Conservation (phyloP, 2,329 filamentous ascomycete genomes). For the Aspergillus sp. region DNA sequence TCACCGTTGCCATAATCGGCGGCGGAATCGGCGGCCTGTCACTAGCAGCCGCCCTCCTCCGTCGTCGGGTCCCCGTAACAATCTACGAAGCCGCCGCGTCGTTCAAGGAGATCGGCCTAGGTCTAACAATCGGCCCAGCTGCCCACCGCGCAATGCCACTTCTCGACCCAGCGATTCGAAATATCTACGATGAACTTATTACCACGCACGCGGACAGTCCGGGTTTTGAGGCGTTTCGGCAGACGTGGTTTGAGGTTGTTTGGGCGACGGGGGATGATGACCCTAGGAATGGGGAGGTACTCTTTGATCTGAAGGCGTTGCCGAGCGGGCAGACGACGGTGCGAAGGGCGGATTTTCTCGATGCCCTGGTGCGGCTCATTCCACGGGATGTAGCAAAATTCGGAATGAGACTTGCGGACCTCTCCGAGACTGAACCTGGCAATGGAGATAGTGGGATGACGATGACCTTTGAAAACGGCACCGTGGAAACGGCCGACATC, state of each 20-base stretch:
- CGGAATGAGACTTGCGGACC: constrained; percentile 34
- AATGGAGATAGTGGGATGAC: constrained; percentile 22
- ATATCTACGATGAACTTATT: constrained; percentile 37
- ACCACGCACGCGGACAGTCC: constrained; percentile 41
- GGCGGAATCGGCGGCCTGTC: constrained; percentile 63
- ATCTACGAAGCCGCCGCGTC: constrained; percentile 61
- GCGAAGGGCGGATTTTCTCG: constrained; percentile 39
- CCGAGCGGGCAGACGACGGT: constrained; percentile 39
- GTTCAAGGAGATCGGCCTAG: constrained; percentile 64
- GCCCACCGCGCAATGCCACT: constrained; percentile 59
- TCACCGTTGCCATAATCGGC: constrained; percentile 61
- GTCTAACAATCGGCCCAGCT: constrained; percentile 61
- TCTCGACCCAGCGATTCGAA: constrained; percentile 50
- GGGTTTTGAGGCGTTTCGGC: constrained; percentile 32
- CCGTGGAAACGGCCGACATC: constrained; percentile 31
- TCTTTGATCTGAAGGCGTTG: constrained; percentile 37
- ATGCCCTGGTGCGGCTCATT: constrained; percentile 36
- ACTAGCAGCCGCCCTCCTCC: constrained; percentile 57
- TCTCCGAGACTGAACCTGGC: constrained; percentile 23
- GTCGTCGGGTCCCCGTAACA: constrained; percentile 51
- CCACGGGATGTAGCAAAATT: constrained; percentile 37
- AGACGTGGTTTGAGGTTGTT: constrained; percentile 41
- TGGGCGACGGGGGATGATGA: constrained; percentile 7
- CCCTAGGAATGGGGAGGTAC: constrained; percentile 23
- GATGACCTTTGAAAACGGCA: constrained; percentile 40